Conservation (phyloP, 2,329 filamentous ascomycete genomes). For the Fusarium piperis region DNA sequence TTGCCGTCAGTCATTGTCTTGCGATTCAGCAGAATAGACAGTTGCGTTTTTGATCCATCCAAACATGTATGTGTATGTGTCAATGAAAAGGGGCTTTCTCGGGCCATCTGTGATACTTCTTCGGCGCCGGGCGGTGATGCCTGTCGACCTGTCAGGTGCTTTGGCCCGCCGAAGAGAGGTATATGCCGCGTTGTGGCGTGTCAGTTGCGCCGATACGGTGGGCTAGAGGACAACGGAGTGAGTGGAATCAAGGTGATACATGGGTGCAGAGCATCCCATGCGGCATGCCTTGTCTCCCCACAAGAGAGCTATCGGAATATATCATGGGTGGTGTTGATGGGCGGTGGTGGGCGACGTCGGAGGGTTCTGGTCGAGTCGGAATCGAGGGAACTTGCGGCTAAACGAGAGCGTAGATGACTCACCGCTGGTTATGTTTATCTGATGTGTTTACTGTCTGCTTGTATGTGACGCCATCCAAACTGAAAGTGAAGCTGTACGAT, state of each 20-base stretch:
- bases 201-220: constrained; percentile 2
- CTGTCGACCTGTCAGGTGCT: constrained; percentile 23
- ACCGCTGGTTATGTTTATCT: not conserved
- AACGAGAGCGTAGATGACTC: not conserved
- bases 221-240: not conserved
- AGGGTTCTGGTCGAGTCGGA: constrained; percentile 3
- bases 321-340: not conserved
- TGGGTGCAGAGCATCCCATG: constrained; percentile 17
- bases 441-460: not conserved
- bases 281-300: constrained; percentile 17
- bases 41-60: constrained; percentile 10
- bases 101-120: not conserved
- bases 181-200: constrained; percentile 13
- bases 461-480: not conserved
- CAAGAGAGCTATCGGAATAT: not conserved
- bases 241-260: constrained; percentile 6
- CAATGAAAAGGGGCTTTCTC: constrained; percentile 22
- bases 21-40: constrained; percentile 26
- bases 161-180: not conserved
- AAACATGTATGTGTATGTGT: not conserved
- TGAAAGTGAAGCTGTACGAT: constrained; percentile 8
- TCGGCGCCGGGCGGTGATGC: not conserved
- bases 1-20: constrained; percentile 17
- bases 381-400: not conserved
- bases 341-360: not conserved